A percentile compares a stretch with the other conserved stretches of the same genome.
Evolutionary conservation across 306 rosid species (phyloP).

Genomic region (Acmispon strigosus): DNA sequence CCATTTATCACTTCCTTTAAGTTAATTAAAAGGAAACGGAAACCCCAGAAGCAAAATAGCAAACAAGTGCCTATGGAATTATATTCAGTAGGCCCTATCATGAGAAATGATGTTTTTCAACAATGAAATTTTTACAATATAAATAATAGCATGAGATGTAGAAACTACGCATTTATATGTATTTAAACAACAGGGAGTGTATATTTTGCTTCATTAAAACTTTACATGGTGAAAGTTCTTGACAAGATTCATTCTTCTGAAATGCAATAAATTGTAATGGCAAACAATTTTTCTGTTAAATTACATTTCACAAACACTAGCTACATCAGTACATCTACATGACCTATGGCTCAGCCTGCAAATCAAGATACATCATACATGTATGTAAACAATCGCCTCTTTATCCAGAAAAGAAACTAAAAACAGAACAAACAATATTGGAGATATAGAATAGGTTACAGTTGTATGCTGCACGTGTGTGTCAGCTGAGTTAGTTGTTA

Average conservation of each 20-base stretch:
- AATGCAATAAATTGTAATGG: neutral
- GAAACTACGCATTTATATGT: neutral
- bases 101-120: conserved; percentile 6
- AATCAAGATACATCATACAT: neutral
- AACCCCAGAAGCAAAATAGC: neutral
- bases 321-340: conserved; percentile 2
- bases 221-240: neutral
- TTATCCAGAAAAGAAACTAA: conserved; percentile 5
- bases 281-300: conserved; percentile 13
- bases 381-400: neutral
- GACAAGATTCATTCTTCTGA: neutral
- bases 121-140: neutral
- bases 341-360: conserved; percentile 13
- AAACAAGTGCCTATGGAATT: neutral
- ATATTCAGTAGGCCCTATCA: neutral
- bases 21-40: neutral
- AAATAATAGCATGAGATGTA: neutral
- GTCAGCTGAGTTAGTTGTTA: too few relatives aligned
- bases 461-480: too few relatives aligned
- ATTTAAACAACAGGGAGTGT: neutral
- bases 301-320: conserved; percentile 11
- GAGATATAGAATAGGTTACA: too few relatives aligned
- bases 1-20: conserved; percentile 3
- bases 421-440: neutral
- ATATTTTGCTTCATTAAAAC: conserved; percentile 10